These are phyloP conservation scores for Botrytis fragariae DNA, from an alignment of 2,329 filamentous ascomycete species.

Conservation along the genomic window DNA sequence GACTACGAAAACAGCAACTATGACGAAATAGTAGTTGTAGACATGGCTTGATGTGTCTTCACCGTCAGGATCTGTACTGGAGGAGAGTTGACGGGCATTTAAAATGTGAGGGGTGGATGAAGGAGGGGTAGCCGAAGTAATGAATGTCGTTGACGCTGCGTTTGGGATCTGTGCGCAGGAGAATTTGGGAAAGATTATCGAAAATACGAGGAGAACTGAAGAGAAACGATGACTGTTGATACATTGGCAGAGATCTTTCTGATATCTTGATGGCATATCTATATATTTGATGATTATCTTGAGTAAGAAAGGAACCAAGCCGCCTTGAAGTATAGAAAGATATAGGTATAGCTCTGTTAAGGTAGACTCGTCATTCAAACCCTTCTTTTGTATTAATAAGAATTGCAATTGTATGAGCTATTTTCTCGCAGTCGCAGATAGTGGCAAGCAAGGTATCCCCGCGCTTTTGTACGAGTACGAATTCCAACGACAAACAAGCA, in stretches of 20 bases:
- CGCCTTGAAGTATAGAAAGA: neutral
- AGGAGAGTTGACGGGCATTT: constrained; percentile 1
- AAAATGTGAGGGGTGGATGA: constrained; percentile 11
- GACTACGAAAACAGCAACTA: constrained; percentile 48
- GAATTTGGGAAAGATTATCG: constrained; percentile 28
- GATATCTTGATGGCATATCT: constrained; percentile 9
- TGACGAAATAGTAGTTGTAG: constrained; percentile 54
- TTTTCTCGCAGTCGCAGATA: neutral
- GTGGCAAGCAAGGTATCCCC: neutral
- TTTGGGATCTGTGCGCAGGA: constrained; percentile 31
- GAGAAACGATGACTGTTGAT: constrained; percentile 20
- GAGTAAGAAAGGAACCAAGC: neutral
- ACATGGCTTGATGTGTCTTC: constrained; percentile 43
- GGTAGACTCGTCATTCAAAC: constrained; percentile 3
- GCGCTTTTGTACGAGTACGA: constrained; percentile 1
- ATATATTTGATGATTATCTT: neutral
- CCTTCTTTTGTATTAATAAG: constrained; percentile 7
- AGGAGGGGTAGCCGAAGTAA: constrained; percentile 20
- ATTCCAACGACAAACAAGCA: neutral
- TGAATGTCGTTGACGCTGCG: constrained; percentile 19
- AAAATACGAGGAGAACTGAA: constrained; percentile 30
- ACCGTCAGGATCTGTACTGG: neutral
- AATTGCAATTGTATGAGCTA: neutral
- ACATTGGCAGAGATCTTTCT: constrained; percentile 25
- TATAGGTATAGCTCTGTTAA: neutral